Percentiles rank a stretch among this genome's conserved stretches.
Evolutionary conservation across 1,139 yeast genomes (phyloP).

Genomic region (Yamadazyma atmosphaerica): DNA sequence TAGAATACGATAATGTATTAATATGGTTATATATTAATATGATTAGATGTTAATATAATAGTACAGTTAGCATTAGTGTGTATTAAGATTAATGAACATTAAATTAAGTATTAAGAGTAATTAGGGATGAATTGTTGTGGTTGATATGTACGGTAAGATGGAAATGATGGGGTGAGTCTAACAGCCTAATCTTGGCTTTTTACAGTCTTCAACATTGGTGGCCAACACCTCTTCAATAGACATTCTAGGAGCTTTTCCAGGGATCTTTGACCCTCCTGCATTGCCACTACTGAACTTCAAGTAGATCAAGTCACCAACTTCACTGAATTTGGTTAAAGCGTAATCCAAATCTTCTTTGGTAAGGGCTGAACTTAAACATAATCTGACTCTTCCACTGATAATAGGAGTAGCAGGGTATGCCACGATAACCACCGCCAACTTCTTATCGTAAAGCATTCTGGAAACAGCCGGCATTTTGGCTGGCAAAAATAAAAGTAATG

Average conservation of each 20-base stretch:
- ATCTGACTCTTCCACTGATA: conserved; percentile 84
- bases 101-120: neutral
- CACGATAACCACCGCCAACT: conserved; percentile 92
- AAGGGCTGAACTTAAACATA: conserved; percentile 89
- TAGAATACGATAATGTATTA: too few relatives aligned
- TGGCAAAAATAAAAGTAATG: conserved; percentile 83
- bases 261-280: conserved; percentile 62
- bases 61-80: too few relatives aligned
- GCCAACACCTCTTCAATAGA: conserved; percentile 73
- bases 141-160: neutral
- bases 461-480: conserved; percentile 94
- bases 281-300: conserved; percentile 78
- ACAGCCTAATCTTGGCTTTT: conserved; percentile 20
- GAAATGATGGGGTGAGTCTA: neutral
- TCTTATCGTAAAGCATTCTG: conserved; percentile 72
- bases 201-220: conserved; percentile 73
- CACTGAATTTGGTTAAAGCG: conserved; percentile 68
- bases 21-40: too few relatives aligned
- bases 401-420: conserved; percentile 98
- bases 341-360: conserved; percentile 92
- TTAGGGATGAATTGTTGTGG: too few relatives aligned
- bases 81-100: neutral
- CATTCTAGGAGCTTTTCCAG: conserved; percentile 73
- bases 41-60: too few relatives aligned
- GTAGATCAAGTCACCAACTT: conserved; percentile 74